Evolutionary conservation across 176 grass and related monocot genomes (phyloP).

Genomic region (Olyra latifolia): DNA sequence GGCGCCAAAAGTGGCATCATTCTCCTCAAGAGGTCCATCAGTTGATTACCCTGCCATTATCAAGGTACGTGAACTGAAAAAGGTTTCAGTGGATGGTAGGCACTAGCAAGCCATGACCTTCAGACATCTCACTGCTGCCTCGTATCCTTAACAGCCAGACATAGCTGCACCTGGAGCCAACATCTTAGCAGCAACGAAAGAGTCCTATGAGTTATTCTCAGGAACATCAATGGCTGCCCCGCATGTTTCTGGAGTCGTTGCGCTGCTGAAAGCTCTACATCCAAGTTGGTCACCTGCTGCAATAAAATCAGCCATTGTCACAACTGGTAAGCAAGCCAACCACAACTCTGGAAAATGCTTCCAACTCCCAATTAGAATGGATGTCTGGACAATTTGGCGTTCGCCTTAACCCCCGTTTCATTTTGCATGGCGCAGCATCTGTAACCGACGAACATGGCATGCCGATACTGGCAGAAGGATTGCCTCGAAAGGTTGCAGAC

Average conservation of each 20-base stretch:
- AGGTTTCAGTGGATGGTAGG: too few relatives aligned
- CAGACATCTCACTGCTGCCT: not conserved
- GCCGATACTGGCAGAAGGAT: slow-evolving; percentile 32
- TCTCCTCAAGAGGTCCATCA: slow-evolving; percentile 39
- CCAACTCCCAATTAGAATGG: not conserved
- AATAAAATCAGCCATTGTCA: slow-evolving; percentile 40
- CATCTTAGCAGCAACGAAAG: slow-evolving; percentile 31
- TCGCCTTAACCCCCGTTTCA: not conserved
- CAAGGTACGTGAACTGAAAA: slow-evolving; percentile 7
- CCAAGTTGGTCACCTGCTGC: slow-evolving; percentile 42
- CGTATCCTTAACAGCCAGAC: slow-evolving; percentile 6
- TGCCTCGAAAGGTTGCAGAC: slow-evolving; percentile 28
- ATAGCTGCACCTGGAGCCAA: slow-evolving; percentile 38
- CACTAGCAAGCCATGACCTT: not conserved
- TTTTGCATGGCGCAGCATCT: slow-evolving; percentile 21
- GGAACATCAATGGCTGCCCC: slow-evolving; percentile 43
- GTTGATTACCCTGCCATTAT: not conserved
- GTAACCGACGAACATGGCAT: slow-evolving; percentile 17
- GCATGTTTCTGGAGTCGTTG: slow-evolving; percentile 12
- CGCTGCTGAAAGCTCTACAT: slow-evolving; percentile 28
- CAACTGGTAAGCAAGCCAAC: slow-evolving; percentile 25
- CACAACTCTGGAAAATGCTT: not conserved
- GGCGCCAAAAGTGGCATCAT: slow-evolving; percentile 18
- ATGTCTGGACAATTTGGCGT: not conserved
- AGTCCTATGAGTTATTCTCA: not conserved